Evolutionary conservation across 352 stramenopile species (phyloP), one percentile per base, ranked within the genome.

Genomic region (Elongisporangium senticosum): DNA sequence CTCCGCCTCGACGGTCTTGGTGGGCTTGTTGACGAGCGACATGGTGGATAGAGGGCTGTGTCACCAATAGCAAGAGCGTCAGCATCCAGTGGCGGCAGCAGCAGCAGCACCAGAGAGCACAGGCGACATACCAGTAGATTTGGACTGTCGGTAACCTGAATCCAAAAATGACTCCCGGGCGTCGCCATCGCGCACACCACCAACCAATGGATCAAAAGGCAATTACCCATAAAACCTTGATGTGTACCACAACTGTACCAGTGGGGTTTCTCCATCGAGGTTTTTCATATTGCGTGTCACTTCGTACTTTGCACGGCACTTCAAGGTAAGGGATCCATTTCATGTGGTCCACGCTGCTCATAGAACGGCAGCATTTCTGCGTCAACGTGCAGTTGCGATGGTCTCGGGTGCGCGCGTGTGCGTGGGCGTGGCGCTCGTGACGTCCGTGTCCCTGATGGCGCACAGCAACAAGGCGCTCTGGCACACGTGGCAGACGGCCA

Each of bases 141-240:
- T 73, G 81, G 75, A 89, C 80, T 89, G 84, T 86, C 84, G 77
- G 79, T 94, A 92, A 94, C 84, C 84, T 94, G 84, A 94, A 94
- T 91, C 82, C 84, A 90, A 94, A 77, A 90, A 78, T 81, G 69
- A 72, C 61, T 15, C 33, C 21, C 20, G 15, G 52, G 51, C 56
- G 57, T 49, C 39, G 23, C 21, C 55, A 50, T 37, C 21, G 26
- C 21, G 58, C 63, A 67, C 67, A 50, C 56, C 24, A 49, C 65
- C 61, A 73, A 64, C 55, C 60, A 69, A 50, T 59, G 49, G 17
- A 43, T 20, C 19, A 55, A 33, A 43, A 43, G 26, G 17, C 48
- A 21, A 23, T 21, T 15, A 51, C 13, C 5, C 53, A 58, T 58
- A 58, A 58, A 51, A 58, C 53, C 53, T 58, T 21, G 22, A 3